phyloP scores from a whole-genome alignment of 306 rosid genomes.

The Casuarina cunninghamiana region DNA sequence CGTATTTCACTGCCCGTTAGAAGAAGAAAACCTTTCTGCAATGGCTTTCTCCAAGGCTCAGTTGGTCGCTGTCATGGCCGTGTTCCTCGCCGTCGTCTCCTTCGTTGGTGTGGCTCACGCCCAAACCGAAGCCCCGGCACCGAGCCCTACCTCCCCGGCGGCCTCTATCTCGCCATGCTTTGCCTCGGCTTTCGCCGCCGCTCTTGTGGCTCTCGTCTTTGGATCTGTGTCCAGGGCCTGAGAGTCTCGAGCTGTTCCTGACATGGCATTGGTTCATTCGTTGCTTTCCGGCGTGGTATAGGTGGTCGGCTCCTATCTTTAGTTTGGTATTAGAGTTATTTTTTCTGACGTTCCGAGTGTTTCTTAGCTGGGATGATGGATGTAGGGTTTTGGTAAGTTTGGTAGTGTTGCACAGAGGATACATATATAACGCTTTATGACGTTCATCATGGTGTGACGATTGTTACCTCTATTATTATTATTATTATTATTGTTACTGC shows the following conservation, averaged over 20 bases:
- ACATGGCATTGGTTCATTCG: not conserved
- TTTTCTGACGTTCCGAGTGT: not conserved
- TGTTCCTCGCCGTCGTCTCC: slow-evolving; percentile 43
- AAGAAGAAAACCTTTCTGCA: not conserved
- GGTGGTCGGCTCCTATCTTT: slow-evolving; percentile 28
- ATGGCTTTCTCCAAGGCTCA: slow-evolving; percentile 62
- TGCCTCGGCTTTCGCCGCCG: slow-evolving; percentile 41
- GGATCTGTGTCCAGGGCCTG: slow-evolving; percentile 69
- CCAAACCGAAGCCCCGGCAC: slow-evolving; percentile 71
- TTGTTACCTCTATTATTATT: too few species aligned
- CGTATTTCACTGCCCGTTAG: slow-evolving; percentile 23
- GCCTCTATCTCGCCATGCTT: slow-evolving; percentile 51
- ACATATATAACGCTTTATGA: slow-evolving; percentile 11
- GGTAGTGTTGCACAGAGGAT: slow-evolving; percentile 10
- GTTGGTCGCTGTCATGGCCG: slow-evolving; percentile 42
- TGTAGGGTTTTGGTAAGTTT: not conserved
- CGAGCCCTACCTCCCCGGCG: slow-evolving; percentile 67
- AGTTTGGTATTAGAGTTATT: not conserved
- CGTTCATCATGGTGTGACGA: slow-evolving; percentile 25
- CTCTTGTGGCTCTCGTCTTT: slow-evolving; percentile 53
- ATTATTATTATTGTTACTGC: not conserved
- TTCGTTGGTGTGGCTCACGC: slow-evolving; percentile 39
- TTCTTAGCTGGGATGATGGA: slow-evolving; percentile 20
- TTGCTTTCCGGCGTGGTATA: slow-evolving; percentile 32
- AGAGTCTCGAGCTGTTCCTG: slow-evolving; percentile 8